These are phyloP conservation scores for Betula pendula DNA, from an alignment of 306 rosid genomes.

Conservation along the genomic window DNA sequence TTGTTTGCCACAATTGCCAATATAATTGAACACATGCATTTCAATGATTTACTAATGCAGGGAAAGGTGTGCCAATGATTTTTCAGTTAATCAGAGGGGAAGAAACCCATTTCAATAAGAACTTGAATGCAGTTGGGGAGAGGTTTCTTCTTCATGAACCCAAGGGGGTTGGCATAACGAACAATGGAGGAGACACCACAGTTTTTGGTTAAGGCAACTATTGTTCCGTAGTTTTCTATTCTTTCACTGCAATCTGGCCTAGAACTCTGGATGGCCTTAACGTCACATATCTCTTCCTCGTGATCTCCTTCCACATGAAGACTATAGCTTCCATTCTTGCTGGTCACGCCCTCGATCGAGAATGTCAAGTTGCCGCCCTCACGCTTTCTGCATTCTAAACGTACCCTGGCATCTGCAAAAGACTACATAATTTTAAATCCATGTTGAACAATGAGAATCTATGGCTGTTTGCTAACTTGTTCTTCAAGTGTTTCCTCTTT, in stretches of 20 bases:
- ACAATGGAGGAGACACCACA: constrained; percentile 8
- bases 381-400: constrained; percentile 19
- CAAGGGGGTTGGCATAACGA: constrained; percentile 28
- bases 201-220: constrained; percentile 16
- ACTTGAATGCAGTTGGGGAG: neutral
- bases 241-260: neutral
- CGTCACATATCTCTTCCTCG: constrained; percentile 28
- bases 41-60: too few relatives aligned
- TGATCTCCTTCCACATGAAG: constrained; percentile 4
- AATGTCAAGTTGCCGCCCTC: neutral
- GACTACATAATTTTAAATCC: too few relatives aligned
- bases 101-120: too few relatives aligned
- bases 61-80: too few relatives aligned
- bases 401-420: constrained; percentile 29
- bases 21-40: too few relatives aligned
- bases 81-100: too few relatives aligned
- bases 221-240: constrained; percentile 1
- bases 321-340: constrained; percentile 14
- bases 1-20: too few relatives aligned
- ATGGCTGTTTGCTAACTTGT: too few relatives aligned
- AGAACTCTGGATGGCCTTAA: constrained; percentile 17
- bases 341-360: neutral
- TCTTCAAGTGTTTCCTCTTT: too few relatives aligned
- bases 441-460: too few relatives aligned
- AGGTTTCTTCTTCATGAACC: constrained; percentile 27